phyloP scores from a whole-genome alignment of 2,329 filamentous ascomycete genomes.

The Trichoderma cornu-damae region DNA sequence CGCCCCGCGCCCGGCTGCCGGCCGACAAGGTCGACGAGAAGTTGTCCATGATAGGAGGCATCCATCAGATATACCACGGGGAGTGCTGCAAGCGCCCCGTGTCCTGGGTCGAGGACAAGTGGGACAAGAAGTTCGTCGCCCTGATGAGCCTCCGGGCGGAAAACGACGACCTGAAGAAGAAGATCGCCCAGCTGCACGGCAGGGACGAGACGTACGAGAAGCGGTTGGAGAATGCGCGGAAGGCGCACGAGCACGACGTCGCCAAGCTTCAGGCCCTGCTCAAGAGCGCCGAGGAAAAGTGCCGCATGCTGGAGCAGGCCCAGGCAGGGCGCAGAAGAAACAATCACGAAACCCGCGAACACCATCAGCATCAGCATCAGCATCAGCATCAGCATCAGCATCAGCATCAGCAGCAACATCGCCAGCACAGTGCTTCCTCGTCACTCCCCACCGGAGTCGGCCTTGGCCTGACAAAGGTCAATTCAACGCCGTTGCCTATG shows the following conservation, averaged over 20 bases:
- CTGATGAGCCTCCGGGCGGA: constrained; percentile 30
- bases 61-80: constrained; percentile 45
- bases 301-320: constrained; percentile 29
- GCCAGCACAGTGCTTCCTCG: constrained; percentile 21
- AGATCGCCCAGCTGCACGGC: constrained; percentile 35
- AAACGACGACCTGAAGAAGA: constrained; percentile 31
- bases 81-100: constrained; percentile 41
- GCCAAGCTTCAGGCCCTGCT: constrained; percentile 33
- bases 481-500: constrained; percentile 26
- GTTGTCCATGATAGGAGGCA: constrained; percentile 41
- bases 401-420: constrained; percentile 17
- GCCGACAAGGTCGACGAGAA: constrained; percentile 38
- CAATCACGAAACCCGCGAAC: constrained; percentile 21
- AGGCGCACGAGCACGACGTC: constrained; percentile 31
- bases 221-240: constrained; percentile 35
- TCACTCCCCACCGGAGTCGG: constrained; percentile 19
- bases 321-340: constrained; percentile 23
- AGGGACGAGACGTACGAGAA: constrained; percentile 38
- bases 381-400: not conserved
- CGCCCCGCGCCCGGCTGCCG: constrained; percentile 31
- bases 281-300: constrained; percentile 33
- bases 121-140: constrained; percentile 33
- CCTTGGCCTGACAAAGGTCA: constrained; percentile 24
- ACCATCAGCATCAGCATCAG: constrained; percentile 1
- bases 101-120: constrained; percentile 34